phyloP scores from a whole-genome alignment of 495 filamentous ascomycete species.

The Tuber aestivum region DNA sequence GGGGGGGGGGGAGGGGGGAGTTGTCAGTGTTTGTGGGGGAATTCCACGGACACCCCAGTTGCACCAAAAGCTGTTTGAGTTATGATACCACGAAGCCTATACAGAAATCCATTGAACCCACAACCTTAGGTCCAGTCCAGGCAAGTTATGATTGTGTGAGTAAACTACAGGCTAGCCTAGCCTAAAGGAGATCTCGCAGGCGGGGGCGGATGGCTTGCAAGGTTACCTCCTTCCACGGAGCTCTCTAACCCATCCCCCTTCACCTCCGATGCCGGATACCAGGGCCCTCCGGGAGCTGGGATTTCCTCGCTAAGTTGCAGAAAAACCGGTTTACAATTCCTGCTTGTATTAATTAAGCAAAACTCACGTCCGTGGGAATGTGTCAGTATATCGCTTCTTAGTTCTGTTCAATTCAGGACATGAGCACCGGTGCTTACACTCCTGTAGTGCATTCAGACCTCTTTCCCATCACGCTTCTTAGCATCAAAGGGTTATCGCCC shows the following conservation, averaged over 20 bases:
- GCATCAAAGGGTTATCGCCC: no score
- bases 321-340: not conserved
- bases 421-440: no score
- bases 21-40: not conserved
- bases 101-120: not conserved
- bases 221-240: not conserved
- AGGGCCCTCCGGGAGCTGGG: not conserved
- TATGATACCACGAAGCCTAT: not conserved
- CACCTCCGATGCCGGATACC: not conserved
- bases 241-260: not conserved
- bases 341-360: no score
- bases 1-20: not conserved
- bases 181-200: not conserved
- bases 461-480: no score
- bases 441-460: no score
- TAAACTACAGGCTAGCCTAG: not conserved
- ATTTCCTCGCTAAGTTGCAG: not conserved
- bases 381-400: no score
- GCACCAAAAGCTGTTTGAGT: not conserved
- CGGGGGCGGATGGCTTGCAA: not conserved
- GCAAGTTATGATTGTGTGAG: not conserved
- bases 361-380: not conserved
- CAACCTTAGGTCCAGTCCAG: not conserved
- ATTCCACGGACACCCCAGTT: not conserved
- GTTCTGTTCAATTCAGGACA: no score